Conservation (phyloP, 331 rosid genomes). For the Cydonia oblonga region DNA sequence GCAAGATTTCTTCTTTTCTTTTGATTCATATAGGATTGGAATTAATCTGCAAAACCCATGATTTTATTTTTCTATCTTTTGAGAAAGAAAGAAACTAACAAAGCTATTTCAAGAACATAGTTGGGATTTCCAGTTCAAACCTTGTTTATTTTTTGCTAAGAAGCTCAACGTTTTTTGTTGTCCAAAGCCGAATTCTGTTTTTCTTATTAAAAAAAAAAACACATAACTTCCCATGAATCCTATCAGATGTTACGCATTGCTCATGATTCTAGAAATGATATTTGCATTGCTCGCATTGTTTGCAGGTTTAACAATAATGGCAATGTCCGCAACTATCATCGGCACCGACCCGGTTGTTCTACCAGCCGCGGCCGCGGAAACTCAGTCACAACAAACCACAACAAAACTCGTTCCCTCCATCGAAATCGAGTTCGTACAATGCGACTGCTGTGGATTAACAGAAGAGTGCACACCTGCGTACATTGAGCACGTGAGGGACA, state of each 20-base stretch:
- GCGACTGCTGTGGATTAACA: conserved; percentile 83
- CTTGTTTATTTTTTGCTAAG: neutral
- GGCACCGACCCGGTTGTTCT: conserved; percentile 27
- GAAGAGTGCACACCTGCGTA: conserved; percentile 94
- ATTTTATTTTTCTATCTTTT: neutral
- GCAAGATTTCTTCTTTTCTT: neutral
- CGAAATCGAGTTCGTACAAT: conserved; percentile 65
- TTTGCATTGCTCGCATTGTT: neutral
- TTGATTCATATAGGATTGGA: neutral
- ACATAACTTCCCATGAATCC: neutral
- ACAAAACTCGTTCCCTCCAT: conserved; percentile 27
- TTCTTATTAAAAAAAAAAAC: neutral
- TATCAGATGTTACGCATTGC: neutral
- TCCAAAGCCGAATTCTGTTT: neutral
- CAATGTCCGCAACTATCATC: conserved; percentile 60
- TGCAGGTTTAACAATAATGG: conserved; percentile 39
- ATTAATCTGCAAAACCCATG: neutral
- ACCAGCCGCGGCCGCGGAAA: conserved; percentile 3
- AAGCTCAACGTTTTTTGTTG: neutral
- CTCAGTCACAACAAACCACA: neutral
- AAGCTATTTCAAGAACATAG: neutral
- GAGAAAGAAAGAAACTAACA: neutral
- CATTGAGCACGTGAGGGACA: conserved; percentile 62
- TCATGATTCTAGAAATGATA: neutral
- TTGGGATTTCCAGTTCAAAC: neutral